Percentiles rank a stretch among this genome's conserved stretches.
phyloP scores from a whole-genome alignment of 768 basidiomycete species.

The Leccinum obscurum region DNA sequence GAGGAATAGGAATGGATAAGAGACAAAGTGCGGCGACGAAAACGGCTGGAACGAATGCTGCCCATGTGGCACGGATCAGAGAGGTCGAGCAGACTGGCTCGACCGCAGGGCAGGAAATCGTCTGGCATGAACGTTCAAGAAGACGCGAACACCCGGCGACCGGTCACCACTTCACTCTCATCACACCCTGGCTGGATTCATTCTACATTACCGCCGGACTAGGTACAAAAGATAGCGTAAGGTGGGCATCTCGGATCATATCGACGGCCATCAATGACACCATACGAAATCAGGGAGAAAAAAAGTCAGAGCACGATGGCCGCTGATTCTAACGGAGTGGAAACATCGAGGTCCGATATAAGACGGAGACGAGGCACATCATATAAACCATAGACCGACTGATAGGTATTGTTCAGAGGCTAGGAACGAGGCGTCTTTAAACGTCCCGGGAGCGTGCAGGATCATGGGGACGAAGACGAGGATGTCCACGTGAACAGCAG shows the following conservation, averaged over 20 bases:
- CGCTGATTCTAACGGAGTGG: neutral
- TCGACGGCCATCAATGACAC: neutral
- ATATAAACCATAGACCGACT: neutral
- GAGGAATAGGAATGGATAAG: slow-evolving; percentile 30
- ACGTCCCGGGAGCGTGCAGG: neutral
- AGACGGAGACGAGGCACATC: neutral
- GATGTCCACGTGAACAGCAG: neutral
- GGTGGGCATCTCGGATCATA: neutral
- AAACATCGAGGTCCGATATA: neutral
- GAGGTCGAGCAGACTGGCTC: slow-evolving; percentile 37
- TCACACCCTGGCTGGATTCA: neutral
- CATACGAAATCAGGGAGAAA: neutral
- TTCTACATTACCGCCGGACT: slow-evolving; percentile 14
- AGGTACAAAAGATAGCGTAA: slow-evolving; percentile 11
- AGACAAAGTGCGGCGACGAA: slow-evolving; percentile 47
- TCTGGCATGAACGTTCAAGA: slow-evolving; percentile 9
- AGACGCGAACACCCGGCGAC: neutral
- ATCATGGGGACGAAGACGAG: neutral
- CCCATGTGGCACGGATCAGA: slow-evolving; percentile 48
- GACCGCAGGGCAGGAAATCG: slow-evolving; percentile 12
- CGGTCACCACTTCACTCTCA: neutral
- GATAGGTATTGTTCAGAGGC: too few relatives aligned
- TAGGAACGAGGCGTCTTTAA: neutral
- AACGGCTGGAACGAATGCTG: slow-evolving; percentile 46
- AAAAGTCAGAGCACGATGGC: neutral